Evolutionary conservation across 257 asterid species (phyloP).

Genomic region (Catharanthus roseus): DNA sequence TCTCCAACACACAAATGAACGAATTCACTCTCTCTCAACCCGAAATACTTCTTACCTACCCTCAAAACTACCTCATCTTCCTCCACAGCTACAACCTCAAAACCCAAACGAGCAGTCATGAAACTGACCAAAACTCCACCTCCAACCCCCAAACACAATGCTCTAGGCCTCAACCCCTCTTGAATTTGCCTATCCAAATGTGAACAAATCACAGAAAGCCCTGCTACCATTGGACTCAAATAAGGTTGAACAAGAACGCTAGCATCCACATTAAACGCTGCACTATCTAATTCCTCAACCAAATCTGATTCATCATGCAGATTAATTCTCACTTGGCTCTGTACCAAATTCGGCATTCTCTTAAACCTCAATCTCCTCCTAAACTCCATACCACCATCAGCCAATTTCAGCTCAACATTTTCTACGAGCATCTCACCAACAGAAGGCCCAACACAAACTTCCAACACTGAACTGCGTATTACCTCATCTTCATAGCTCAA

Average conservation of each 20-base stretch:
- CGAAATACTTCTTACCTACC: conserved; percentile 55
- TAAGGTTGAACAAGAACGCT: conserved; percentile 65
- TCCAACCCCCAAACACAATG: conserved; percentile 82
- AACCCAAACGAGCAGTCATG: conserved; percentile 39
- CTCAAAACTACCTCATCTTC: conserved; percentile 51
- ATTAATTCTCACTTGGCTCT: conserved; percentile 56
- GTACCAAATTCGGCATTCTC: conserved; percentile 85
- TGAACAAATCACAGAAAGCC: conserved; percentile 42
- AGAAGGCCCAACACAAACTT: conserved; percentile 48
- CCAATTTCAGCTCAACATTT: conserved; percentile 53
- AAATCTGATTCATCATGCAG: conserved; percentile 22
- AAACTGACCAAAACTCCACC: conserved; percentile 83
- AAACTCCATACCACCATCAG: conserved; percentile 37
- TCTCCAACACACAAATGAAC: conserved; percentile 47
- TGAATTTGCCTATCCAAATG: conserved; percentile 32
- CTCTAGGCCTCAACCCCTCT: conserved; percentile 46
- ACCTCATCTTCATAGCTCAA: conserved; percentile 69
- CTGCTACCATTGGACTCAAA: conserved; percentile 80
- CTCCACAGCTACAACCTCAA: conserved; percentile 75
- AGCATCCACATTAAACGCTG: conserved; percentile 49
- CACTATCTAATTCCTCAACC: conserved; percentile 23
- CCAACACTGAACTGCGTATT: conserved; percentile 41
- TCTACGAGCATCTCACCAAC: conserved; percentile 77
- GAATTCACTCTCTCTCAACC: conserved; percentile 37
- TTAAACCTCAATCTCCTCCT: conserved; percentile 89